These are phyloP conservation scores for Melaleuca alternifolia DNA, from an alignment of 345 rosid genomes.

Conservation along the genomic window DNA sequence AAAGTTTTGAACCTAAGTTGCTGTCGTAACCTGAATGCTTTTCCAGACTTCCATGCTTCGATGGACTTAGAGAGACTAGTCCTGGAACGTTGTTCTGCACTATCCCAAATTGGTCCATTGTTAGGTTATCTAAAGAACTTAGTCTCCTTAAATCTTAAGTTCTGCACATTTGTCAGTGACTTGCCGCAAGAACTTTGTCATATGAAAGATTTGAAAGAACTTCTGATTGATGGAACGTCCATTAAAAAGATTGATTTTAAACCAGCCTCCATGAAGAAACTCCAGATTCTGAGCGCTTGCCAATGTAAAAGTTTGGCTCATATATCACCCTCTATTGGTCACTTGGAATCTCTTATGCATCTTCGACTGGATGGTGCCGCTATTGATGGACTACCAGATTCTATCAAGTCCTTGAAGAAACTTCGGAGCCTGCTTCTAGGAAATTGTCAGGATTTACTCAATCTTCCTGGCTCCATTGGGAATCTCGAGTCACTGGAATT, in stretches of 20 bases:
- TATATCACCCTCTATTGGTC: conserved; percentile 1
- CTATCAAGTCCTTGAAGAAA: background rate
- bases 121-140: background rate
- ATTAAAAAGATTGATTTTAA: background rate
- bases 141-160: background rate
- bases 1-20: background rate
- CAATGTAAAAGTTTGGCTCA: background rate
- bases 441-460: conserved; percentile 1
- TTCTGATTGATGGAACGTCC: conserved; percentile 6
- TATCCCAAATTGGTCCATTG: background rate
- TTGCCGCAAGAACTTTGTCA: conserved; percentile 1
- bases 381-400: background rate
- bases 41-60: background rate
- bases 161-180: background rate
- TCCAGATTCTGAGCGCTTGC: conserved; percentile 4
- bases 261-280: background rate
- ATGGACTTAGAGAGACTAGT: background rate
- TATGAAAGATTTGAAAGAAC: conserved; percentile 3
- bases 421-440: conserved; percentile 1
- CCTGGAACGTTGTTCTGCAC: background rate
- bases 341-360: conserved; percentile 2
- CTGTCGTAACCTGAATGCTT: background rate
- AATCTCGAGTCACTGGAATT: background rate
- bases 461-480: conserved; percentile 9
- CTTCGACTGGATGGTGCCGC: conserved; percentile 2